phyloP scores from a whole-genome alignment of 2,329 filamentous ascomycete genomes.

The Dactylellina leptospora region DNA sequence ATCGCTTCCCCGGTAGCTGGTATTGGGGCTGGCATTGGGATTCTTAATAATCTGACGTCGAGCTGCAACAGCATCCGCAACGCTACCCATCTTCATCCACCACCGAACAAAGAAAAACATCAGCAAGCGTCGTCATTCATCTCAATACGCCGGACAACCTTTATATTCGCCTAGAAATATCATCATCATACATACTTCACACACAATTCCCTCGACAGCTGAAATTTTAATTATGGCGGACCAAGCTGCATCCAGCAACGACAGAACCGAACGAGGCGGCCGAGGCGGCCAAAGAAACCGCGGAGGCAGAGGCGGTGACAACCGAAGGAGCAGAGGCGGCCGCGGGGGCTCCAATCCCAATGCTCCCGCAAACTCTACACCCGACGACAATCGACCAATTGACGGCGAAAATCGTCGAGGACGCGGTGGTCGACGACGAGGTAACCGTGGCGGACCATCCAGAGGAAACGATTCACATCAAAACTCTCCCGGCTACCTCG shows the following conservation, averaged over 20 bases:
- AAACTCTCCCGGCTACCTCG: not conserved
- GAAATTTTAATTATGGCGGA: slow-evolving; percentile 48
- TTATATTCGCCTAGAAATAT: not conserved
- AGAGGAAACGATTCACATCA: slow-evolving; percentile 24
- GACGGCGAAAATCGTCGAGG: slow-evolving; percentile 29
- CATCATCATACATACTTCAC: not conserved
- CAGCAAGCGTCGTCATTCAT: too few relatives aligned
- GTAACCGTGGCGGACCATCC: slow-evolving; percentile 7
- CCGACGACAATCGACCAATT: slow-evolving; percentile 16
- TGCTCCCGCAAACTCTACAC: not conserved
- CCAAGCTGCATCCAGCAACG: slow-evolving; percentile 31
- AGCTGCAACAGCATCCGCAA: not conserved
- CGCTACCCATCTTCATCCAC: not conserved
- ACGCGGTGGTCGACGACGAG: slow-evolving; percentile 42
- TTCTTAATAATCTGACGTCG: not conserved
- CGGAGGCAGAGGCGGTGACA: slow-evolving; percentile 59
- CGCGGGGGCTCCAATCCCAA: slow-evolving; percentile 57
- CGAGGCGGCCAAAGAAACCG: slow-evolving; percentile 61
- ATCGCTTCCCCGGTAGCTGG: slow-evolving; percentile 6
- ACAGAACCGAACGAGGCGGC: slow-evolving; percentile 61
- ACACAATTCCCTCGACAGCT: slow-evolving; percentile 31
- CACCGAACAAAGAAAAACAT: not conserved
- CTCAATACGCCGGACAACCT: too few relatives aligned
- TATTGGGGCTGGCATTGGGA: not conserved
- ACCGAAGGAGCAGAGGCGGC: slow-evolving; percentile 57